Evolutionary conservation across 331 rosid genomes (phyloP).

Genomic region (Malus hybrid): DNA sequence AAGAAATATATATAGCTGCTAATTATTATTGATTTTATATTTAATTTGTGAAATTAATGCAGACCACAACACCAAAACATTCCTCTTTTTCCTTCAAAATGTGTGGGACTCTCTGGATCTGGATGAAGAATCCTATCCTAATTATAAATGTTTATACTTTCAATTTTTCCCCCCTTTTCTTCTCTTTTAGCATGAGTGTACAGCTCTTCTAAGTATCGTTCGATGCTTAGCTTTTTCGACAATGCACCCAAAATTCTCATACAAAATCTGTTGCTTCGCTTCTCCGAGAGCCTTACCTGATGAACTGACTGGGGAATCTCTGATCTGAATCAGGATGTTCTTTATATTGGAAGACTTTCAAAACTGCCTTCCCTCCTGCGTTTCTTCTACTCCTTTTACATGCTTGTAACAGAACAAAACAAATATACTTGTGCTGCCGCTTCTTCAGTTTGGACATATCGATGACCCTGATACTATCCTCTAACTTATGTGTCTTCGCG

Average conservation of each 20-base stretch:
- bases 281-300: background rate
- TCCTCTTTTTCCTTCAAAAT: conserved; percentile 23
- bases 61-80: conserved; percentile 35
- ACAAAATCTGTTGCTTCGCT: conserved; percentile 10
- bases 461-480: conserved; percentile 13
- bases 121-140: conserved; percentile 27
- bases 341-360: conserved; percentile 14
- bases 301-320: conserved; percentile 6
- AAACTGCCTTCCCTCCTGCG: conserved; percentile 17
- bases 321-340: conserved; percentile 14
- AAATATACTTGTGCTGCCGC: background rate
- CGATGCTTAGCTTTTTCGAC: too few relatives aligned
- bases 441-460: conserved; percentile 5
- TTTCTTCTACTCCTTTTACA: conserved; percentile 14
- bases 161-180: background rate
- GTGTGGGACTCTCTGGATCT: conserved; percentile 51
- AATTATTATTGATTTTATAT: conserved; percentile 36
- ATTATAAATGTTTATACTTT: conserved; percentile 3
- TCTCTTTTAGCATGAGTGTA: background rate
- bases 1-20: conserved; percentile 25
- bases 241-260: conserved; percentile 7
- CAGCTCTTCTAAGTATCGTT: too few relatives aligned
- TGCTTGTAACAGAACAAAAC: conserved; percentile 12
- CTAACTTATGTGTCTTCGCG: conserved; percentile 18
- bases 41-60: conserved; percentile 39